Evolutionary conservation across 441 rosid genomes (phyloP), one percentile per base, ranked within the genome.

Genomic region (Adansonia madagascariensis): DNA sequence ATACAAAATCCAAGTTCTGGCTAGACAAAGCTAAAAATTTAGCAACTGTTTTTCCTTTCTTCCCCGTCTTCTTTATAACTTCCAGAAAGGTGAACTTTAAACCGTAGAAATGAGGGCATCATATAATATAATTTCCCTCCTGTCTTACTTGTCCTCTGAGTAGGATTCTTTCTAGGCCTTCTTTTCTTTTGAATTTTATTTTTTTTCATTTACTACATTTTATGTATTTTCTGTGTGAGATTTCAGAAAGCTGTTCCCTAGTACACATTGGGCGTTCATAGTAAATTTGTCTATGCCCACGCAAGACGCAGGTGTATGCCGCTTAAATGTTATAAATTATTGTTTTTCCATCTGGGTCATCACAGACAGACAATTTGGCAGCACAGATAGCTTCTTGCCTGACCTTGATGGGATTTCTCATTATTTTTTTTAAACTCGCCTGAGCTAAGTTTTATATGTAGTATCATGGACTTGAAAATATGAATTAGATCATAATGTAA

Each of bases 241-340:
- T 24, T 15, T 80, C 86, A 92, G 99, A 87, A 86, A 65, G 98
- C 96, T 73, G 87, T 86, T 84, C 93, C 95, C 0, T 92, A 96
- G 99, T 98, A 96, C 86, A 94, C 94, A 98, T 91, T 96, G 80
- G 91, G 75, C 87, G 91, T 96, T 80, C 92, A 94, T 75, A 84
- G 91, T 80, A 88, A 89, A 79, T 96, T 94, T 86, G 78, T 94
- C 79, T 95, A 91, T 67, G 77, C 89, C 68, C 87, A 86, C 77
- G 98, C 94, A 78, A 91, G 84, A 81, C 89, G 90, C 87, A 91
- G 98, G 98, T 96, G 87, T 74, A 84, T 78, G 11, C 73, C 76
- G 55, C 12, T 41, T 66, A 41, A 74, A 74, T 70, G 49, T 50
- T 79, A 31, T n/a, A 52, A 52, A 15, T 6, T 27, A 49, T 8